phyloP scores from a whole-genome alignment of 2,329 filamentous ascomycete genomes.

The Cytospora leucostoma region DNA sequence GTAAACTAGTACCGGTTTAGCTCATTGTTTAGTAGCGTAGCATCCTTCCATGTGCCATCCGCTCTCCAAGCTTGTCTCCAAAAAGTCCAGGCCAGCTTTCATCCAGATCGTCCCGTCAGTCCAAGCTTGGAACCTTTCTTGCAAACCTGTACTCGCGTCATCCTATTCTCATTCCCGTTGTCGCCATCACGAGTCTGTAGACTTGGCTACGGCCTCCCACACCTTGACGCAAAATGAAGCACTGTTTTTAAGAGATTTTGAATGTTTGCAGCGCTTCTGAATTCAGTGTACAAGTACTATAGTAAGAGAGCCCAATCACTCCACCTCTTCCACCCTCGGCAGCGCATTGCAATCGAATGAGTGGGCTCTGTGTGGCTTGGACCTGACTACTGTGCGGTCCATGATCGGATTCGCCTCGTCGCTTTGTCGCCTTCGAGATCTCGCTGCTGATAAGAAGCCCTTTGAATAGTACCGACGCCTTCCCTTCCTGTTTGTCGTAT shows the following conservation, averaged over 20 bases:
- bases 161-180: background rate
- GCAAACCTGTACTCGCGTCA: slow-evolving; percentile 10
- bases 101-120: slow-evolving; percentile 2
- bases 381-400: slow-evolving; percentile 9
- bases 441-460: slow-evolving; percentile 9
- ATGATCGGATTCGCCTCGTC: background rate
- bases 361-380: background rate
- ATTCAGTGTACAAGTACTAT: slow-evolving; percentile 26
- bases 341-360: background rate
- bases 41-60: background rate
- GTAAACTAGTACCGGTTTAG: background rate
- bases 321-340: background rate
- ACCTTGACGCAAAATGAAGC: slow-evolving; percentile 26
- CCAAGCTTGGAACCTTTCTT: background rate
- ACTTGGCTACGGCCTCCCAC: slow-evolving; percentile 23
- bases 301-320: slow-evolving; percentile 7
- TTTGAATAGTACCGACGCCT: slow-evolving; percentile 21
- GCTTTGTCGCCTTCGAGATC: background rate
- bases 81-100: slow-evolving; percentile 25
- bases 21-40: background rate
- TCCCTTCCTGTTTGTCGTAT: slow-evolving; percentile 19
- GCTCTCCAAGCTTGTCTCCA: slow-evolving; percentile 1
- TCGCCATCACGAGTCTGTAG: slow-evolving; percentile 22
- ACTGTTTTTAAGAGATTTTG: slow-evolving; percentile 20
- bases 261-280: slow-evolving; percentile 20